Evolutionary conservation across 2,329 filamentous ascomycete genomes (phyloP), one percentile per base, ranked within the genome.

Genomic region (Chaetomium olivaceum): DNA sequence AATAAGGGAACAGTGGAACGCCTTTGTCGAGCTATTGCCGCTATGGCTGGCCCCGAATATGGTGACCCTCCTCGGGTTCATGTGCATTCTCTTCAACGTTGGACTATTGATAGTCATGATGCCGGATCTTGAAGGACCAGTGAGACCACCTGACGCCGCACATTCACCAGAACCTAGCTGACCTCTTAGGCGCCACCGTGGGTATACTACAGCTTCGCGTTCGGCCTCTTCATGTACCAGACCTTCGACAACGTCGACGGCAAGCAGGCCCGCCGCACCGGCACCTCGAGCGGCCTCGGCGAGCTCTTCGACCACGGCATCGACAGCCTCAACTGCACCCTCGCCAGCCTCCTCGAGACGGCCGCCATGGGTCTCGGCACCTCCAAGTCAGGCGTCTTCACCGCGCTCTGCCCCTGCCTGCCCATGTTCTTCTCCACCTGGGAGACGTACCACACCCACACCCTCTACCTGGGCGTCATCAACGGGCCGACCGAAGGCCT

Each of bases 381-480:
- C 4, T 92, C 91, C 21, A 89, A 88, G 69, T 87, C 92, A 23
- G 95, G 95, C 70, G 90, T 95, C 64, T 96, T 97, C 76, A 98
- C 95, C 0, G 93, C 93, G 1, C 82, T 99, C 52, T 88, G 94
- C 67, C 95, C 95, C 1, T 96, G 93, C 72, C 81, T 99, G 54
- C 92, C 95, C 67, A 99, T 99, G 95, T 99, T 97, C 83, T 97
- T 99, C 80, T 97, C 94, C 3, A 99, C 95, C 1, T 99, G 95
- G 95, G 95, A 99, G 80, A 99, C 95, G 0, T 99, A 97, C 77
- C 95, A 99, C 79, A 97, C 95, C 5, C 95, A 99, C 77, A 98
- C 95, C 0, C 82, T 99, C 6, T 99, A 97, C 78, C 87, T 99
- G 14, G 95, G 95, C 63, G 92, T 94, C 76, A 91, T 99, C 85